A percentile compares a stretch with the other conserved stretches of the same genome.
Conservation (phyloP, 345 rosid species). For the Salix brachista region DNA sequence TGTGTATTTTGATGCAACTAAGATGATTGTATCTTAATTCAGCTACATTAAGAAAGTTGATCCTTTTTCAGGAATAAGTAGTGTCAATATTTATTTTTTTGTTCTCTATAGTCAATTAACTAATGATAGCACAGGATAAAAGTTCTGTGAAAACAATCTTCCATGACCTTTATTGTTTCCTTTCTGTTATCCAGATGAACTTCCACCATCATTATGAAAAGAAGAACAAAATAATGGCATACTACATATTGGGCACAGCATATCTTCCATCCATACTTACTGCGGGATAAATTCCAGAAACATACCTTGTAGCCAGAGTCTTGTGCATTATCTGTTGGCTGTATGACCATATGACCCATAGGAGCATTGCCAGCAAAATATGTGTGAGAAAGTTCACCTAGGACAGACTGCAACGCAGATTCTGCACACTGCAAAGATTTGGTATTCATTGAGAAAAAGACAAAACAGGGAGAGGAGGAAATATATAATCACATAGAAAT, state of each 20-base stretch:
- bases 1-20: no score
- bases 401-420: constrained; percentile 66
- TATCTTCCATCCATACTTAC: not conserved
- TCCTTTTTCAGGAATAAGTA: no score
- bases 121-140: no score
- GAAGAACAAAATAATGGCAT: not conserved
- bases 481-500: not conserved
- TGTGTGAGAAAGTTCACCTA: constrained; percentile 78
- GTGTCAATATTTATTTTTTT: not conserved
- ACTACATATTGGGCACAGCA: not conserved
- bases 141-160: no score
- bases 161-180: not conserved
- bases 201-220: not conserved
- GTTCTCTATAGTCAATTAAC: no score
- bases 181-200: not conserved
- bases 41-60: no score
- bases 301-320: constrained; percentile 60
- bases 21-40: no score
- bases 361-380: constrained; percentile 98
- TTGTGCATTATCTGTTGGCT: constrained; percentile 38
- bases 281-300: not conserved
- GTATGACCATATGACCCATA: constrained; percentile 74
- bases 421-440: constrained; percentile 74
- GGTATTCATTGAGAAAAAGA: not conserved
- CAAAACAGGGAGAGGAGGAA: not conserved